A percentile compares a stretch with the other conserved stretches of the same genome.
phyloP scores from a whole-genome alignment of 306 rosid species.

The Senna tora region DNA sequence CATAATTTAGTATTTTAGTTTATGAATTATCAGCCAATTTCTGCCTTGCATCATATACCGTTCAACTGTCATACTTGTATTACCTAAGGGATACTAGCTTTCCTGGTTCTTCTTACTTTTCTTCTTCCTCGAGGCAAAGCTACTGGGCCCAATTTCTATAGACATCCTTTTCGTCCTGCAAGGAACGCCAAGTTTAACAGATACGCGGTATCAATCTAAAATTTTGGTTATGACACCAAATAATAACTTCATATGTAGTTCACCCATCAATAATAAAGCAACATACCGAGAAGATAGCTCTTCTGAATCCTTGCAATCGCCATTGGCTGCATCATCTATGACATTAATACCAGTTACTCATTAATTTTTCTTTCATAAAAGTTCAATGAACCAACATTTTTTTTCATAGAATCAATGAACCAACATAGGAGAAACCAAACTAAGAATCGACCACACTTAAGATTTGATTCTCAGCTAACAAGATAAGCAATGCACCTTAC shows the following conservation, averaged over 20 bases:
- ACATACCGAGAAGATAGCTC: slow-evolving; percentile 65
- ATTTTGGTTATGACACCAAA: neutral
- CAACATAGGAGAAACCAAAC: slow-evolving; percentile 9
- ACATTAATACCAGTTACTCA: neutral
- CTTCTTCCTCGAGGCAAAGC: slow-evolving; percentile 92
- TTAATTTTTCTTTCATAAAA: neutral
- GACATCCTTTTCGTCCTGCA: slow-evolving; percentile 89
- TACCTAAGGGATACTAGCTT: slow-evolving; percentile 34
- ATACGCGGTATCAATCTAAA: neutral
- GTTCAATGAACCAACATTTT: slow-evolving; percentile 2
- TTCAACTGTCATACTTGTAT: slow-evolving; percentile 7
- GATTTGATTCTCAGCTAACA: neutral
- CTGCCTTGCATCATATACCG: slow-evolving; percentile 22
- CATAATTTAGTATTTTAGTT: slow-evolving; percentile 23
- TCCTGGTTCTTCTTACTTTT: slow-evolving; percentile 59
- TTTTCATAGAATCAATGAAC: no score
- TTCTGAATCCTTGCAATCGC: slow-evolving; percentile 58
- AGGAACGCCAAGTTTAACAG: slow-evolving; percentile 22
- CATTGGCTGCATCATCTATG: slow-evolving; percentile 52
- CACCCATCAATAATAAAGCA: slow-evolving; percentile 24
- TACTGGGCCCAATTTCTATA: slow-evolving; percentile 83
- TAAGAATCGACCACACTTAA: neutral
- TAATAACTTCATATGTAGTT: neutral
- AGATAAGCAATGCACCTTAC: slow-evolving; percentile 3
- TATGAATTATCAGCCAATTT: slow-evolving; percentile 12